Base-by-base conservation (phyloP, 192 early-diverging fungal species). In the Coemansia sp. region DNA sequence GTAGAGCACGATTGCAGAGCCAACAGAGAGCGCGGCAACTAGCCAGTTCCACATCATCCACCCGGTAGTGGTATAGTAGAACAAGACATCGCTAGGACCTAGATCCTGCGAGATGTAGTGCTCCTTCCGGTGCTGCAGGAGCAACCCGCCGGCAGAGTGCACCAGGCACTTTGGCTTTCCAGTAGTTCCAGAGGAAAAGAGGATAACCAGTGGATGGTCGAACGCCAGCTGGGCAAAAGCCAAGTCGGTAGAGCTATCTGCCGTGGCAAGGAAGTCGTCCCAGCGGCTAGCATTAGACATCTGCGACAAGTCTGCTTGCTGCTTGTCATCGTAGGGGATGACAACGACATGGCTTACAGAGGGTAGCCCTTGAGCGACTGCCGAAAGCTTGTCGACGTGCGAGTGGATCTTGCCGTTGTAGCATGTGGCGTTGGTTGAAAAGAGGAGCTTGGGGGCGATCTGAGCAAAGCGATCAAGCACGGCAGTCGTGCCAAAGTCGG, bases 41-140 rank as follows among this genome's bases (percentile, higher is more conserved):
- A 97, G 87, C 97, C 97, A 99, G 79, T 99, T 97, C 95, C 95
- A 99, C 97, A 99, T 99, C 97, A 99, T 99, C 93, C 93, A 95
- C 3, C 93, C 93, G 4, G 91, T 95, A 0, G 92, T 93, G 1
- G 91, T 92, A 67, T 93, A 94, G 70, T 97, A 95, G 69, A 99
- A 91, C 62, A 92, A 79, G 1, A 93, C 87, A 71, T 96, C 95
- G n/a, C 85, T 72, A 6, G 83, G 65, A 0, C 71, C 81, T 61
- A 97, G 70, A 59, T 90, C 85, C 23, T 92, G 93, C 46, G 97
- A 92, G 46, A 97, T 88, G 21, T 91, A 79, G 74, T 96, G 95
- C 64, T 99, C 97, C 77, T 97, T 99, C 65, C 91, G 86, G 60
- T 95, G 91, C 75, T 99, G 95, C 55, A 99, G 83, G 6, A 99